These are phyloP conservation scores for Heracleum sosnowskyi DNA, from an alignment of 129 eudicot species.

Conservation along the genomic window DNA sequence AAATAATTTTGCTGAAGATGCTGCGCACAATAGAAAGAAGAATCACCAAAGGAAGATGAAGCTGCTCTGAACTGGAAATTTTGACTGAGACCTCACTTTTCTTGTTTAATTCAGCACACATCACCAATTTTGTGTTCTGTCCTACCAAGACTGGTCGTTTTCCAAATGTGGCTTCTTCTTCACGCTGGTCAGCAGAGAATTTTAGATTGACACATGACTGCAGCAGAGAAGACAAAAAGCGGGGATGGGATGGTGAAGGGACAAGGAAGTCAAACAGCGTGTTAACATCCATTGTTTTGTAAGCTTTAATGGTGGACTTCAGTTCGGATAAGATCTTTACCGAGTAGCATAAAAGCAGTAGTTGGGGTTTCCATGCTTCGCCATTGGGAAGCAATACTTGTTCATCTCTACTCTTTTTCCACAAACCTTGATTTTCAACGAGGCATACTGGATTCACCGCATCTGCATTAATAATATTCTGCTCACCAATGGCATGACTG, in stretches of 20 bases:
- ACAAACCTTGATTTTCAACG: conserved; percentile 40
- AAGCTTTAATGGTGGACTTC: conserved; percentile 10
- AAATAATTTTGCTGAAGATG: conserved; percentile 18
- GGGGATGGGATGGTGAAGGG: conserved; percentile 16
- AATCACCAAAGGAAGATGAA: conserved; percentile 27
- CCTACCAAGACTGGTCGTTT: conserved; percentile 19
- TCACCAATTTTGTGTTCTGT: conserved; percentile 12
- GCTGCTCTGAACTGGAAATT: conserved; percentile 32
- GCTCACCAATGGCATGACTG: conserved; percentile 23
- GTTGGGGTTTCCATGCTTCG: conserved; percentile 34
- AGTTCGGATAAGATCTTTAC: conserved; percentile 37
- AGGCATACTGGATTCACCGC: conserved; percentile 37
- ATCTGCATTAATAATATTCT: conserved; percentile 9
- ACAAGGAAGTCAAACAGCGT: conserved; percentile 13
- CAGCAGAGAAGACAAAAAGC: conserved; percentile 26
- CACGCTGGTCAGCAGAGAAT: conserved; percentile 16
- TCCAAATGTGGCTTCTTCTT: conserved; percentile 13
- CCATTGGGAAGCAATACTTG: conserved; percentile 28
- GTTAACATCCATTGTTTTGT: conserved; percentile 1
- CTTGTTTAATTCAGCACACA: conserved; percentile 25
- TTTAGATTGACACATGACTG: conserved; percentile 28
- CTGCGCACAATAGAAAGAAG: conserved; percentile 28
- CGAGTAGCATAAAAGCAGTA: conserved; percentile 48
- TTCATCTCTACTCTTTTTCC: conserved; percentile 18
- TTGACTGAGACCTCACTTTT: conserved; percentile 24